Evolutionary conservation across 1,284 basidiomycete species (phyloP).

Genomic region (Rhodotorula sp.): DNA sequence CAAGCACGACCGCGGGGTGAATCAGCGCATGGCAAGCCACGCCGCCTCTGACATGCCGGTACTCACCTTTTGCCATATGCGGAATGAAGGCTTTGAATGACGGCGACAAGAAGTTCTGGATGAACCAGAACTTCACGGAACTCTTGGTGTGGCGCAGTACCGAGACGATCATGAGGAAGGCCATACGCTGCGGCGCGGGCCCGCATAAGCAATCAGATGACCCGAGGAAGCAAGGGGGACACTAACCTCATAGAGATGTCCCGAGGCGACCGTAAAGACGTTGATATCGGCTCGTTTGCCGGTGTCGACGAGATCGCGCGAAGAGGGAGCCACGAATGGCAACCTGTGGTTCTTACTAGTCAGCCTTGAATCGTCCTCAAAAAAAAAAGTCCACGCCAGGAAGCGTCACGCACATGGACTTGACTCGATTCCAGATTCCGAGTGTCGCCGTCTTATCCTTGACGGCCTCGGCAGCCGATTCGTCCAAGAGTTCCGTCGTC

Average conservation of each 20-base stretch:
- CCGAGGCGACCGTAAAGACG: constrained; percentile 97
- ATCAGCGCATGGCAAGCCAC: background rate
- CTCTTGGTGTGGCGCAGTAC: constrained; percentile 90
- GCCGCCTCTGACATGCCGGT: background rate
- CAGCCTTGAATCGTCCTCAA: background rate
- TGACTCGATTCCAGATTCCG: constrained; percentile 22
- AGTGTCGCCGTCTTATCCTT: constrained; percentile 3
- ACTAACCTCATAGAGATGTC: constrained; percentile 85
- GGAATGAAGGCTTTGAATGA: constrained; percentile 69
- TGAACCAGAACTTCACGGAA: constrained; percentile 99
- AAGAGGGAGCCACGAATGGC: constrained; percentile 33
- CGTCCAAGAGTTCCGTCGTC: constrained; percentile 70
- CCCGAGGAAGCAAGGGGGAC: background rate
- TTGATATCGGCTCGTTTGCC: constrained; percentile 81
- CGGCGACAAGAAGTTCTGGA: constrained; percentile 97
- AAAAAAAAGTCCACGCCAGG: background rate
- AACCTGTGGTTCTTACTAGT: constrained; percentile 10
- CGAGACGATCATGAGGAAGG: constrained; percentile 95
- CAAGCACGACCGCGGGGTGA: constrained; percentile 65
- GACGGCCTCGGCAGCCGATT: constrained; percentile 43
- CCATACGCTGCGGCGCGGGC: constrained; percentile 69
- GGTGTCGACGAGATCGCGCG: constrained; percentile 5
- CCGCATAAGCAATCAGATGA: constrained; percentile 5
- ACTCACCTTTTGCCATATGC: constrained; percentile 23
- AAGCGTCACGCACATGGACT: constrained; percentile 31